phyloP scores from a whole-genome alignment of 352 stramenopile species.

The Phytophthora aleatoria region DNA sequence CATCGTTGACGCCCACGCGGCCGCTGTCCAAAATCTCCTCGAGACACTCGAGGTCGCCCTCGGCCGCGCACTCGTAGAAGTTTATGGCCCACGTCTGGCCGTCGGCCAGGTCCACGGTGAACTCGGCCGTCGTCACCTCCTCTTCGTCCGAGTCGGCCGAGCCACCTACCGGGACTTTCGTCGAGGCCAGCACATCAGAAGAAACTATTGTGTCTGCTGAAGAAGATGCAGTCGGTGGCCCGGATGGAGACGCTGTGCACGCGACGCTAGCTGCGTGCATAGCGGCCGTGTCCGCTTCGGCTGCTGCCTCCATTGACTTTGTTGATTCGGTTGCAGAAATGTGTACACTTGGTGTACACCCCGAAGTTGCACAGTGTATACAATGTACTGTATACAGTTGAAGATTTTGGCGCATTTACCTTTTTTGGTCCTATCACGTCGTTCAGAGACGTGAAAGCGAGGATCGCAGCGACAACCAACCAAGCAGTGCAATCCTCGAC shows the following conservation, averaged over 20 bases:
- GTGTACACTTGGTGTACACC: slow-evolving; percentile 6
- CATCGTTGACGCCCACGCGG: slow-evolving; percentile 63
- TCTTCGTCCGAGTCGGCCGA: slow-evolving; percentile 45
- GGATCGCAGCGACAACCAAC: too few species aligned
- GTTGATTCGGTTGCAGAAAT: background rate
- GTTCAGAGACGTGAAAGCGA: too few species aligned
- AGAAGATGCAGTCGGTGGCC: slow-evolving; percentile 3
- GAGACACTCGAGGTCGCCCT: slow-evolving; percentile 69
- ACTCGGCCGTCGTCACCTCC: slow-evolving; percentile 66
- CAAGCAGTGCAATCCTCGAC: too few species aligned
- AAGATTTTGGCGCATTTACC: too few species aligned
- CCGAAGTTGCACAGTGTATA: background rate
- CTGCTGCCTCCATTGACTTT: slow-evolving; percentile 18
- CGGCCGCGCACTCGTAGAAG: slow-evolving; percentile 73
- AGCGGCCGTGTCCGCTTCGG: slow-evolving; percentile 2
- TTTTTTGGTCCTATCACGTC: too few species aligned
- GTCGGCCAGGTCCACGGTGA: slow-evolving; percentile 65
- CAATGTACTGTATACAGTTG: too few species aligned
- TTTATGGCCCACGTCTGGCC: slow-evolving; percentile 65
- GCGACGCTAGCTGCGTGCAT: background rate
- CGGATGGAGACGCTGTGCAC: slow-evolving; percentile 2
- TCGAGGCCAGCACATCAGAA: background rate
- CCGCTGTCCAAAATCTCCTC: slow-evolving; percentile 65
- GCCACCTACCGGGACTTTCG: slow-evolving; percentile 4
- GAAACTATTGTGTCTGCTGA: slow-evolving; percentile 1